Percentiles rank a stretch among this genome's conserved stretches.
These are phyloP conservation scores for Trichoderma breve DNA, from an alignment of 2,329 filamentous ascomycete species.

Conservation along the genomic window DNA sequence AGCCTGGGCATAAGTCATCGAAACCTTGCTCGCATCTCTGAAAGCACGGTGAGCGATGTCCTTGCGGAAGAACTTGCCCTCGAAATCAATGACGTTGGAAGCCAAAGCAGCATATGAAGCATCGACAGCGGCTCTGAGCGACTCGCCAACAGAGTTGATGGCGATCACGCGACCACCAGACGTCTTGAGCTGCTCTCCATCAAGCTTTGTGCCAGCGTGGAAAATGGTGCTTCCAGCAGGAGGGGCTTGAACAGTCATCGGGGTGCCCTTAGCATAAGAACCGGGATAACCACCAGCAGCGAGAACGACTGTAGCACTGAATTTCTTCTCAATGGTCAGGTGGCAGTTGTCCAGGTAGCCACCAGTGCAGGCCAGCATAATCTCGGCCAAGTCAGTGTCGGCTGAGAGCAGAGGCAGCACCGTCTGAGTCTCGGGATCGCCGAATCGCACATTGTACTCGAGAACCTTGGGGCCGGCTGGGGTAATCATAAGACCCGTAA, in stretches of 20 bases:
- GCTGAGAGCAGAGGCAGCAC: constrained; percentile 73
- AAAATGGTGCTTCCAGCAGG: constrained; percentile 66
- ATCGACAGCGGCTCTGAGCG: constrained; percentile 77
- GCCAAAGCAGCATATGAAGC: constrained; percentile 84
- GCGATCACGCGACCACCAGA: constrained; percentile 91
- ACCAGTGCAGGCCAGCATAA: constrained; percentile 82
- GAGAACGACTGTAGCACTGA: constrained; percentile 89
- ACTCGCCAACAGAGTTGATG: constrained; percentile 71
- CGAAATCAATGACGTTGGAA: constrained; percentile 67
- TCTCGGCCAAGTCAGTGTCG: constrained; percentile 80
- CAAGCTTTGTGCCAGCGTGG: constrained; percentile 81
- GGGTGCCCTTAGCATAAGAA: constrained; percentile 75
- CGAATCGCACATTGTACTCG: constrained; percentile 92
- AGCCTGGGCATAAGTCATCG: constrained; percentile 85
- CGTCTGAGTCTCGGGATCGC: constrained; percentile 88
- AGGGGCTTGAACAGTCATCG: constrained; percentile 49
- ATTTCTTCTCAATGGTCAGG: constrained; percentile 66
- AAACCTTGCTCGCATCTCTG: constrained; percentile 42
- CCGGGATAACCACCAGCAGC: constrained; percentile 90
- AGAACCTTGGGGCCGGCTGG: constrained; percentile 75
- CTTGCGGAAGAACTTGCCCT: constrained; percentile 86
- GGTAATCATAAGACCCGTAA: constrained; percentile 94
- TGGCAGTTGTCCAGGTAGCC: constrained; percentile 69
- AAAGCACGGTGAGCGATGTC: constrained; percentile 84
- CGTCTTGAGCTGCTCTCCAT: constrained; percentile 64